These are phyloP conservation scores for Dryadomyces quercus-mongolicae DNA, from an alignment of 2,329 filamentous ascomycete species.

Conservation along the genomic window DNA sequence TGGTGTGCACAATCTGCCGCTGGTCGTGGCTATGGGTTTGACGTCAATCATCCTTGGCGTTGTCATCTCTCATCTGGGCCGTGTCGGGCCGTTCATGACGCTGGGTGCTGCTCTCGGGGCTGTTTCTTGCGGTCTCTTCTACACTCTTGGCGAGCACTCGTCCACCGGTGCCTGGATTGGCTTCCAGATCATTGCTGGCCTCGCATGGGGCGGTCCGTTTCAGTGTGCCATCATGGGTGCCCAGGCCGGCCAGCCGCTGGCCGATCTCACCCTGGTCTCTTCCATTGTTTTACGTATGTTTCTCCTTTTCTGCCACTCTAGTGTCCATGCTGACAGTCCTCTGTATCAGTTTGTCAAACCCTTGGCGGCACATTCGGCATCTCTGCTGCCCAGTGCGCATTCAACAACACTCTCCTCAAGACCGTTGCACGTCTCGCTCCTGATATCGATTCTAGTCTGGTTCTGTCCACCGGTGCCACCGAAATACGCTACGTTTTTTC, in stretches of 20 bases:
- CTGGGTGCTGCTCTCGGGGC: conserved; percentile 14
- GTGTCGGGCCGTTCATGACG: conserved; percentile 6
- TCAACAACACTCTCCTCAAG: conserved; percentile 7
- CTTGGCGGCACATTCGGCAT: conserved; percentile 40
- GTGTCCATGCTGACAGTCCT: conserved; percentile 10
- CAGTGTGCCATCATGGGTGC: conserved; percentile 31
- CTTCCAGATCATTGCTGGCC: conserved; percentile 9
- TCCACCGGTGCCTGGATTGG: conserved; percentile 25
- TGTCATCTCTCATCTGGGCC: conserved; percentile 16
- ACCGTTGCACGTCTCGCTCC: not conserved
- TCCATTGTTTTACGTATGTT: conserved; percentile 20
- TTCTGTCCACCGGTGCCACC: not conserved
- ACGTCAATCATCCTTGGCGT: conserved; percentile 16
- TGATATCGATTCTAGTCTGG: not conserved
- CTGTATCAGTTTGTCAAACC: conserved; percentile 49
- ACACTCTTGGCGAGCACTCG: conserved; percentile 18
- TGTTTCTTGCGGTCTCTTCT: conserved; percentile 21
- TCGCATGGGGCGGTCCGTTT: not conserved
- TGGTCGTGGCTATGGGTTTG: conserved; percentile 20
- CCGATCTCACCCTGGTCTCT: conserved; percentile 25
- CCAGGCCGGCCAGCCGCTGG: conserved; percentile 30
- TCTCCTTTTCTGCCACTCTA: conserved; percentile 18
- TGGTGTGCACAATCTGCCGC: conserved; percentile 23
- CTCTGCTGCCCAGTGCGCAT: conserved; percentile 5
- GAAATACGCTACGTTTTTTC: not conserved